Evolutionary conservation across 2,329 filamentous ascomycete genomes (phyloP).

Genomic region (Fusarium austroafricanum): DNA sequence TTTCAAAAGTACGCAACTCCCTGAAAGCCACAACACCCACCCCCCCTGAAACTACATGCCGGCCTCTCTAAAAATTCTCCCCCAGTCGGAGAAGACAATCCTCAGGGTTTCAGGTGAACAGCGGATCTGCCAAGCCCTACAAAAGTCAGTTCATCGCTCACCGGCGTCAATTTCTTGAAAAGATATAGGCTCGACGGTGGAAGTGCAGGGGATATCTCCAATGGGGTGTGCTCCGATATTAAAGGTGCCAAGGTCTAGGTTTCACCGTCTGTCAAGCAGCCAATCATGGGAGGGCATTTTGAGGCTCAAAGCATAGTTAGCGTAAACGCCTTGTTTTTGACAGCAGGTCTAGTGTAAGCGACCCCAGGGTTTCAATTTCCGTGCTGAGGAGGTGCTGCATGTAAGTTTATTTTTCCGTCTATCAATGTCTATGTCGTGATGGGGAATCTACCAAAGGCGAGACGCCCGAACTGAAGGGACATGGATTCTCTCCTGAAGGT

Average conservation of each 20-base stretch:
- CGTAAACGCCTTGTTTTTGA: constrained; percentile 23
- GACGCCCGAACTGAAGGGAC: constrained; percentile 19
- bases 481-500: neutral
- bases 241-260: constrained; percentile 27
- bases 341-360: constrained; percentile 19
- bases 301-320: constrained; percentile 41
- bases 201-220: constrained; percentile 2
- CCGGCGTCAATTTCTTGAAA: constrained; percentile 18
- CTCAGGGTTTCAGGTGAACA: constrained; percentile 35
- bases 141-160: neutral
- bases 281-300: constrained; percentile 22
- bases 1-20: constrained; percentile 22
- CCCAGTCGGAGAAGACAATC: constrained; percentile 30
- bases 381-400: constrained; percentile 6
- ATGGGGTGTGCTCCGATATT: constrained; percentile 36
- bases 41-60: constrained; percentile 25
- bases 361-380: constrained; percentile 32
- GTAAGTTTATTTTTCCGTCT: constrained; percentile 37
- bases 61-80: constrained; percentile 19
- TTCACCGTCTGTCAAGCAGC: constrained; percentile 25
- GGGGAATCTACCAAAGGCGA: constrained; percentile 15
- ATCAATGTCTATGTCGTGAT: constrained; percentile 32
- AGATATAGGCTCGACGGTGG: constrained; percentile 3
- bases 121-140: constrained; percentile 5
- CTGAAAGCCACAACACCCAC: neutral